These are phyloP conservation scores for Sphaceloma murrayae DNA, from an alignment of 2,329 filamentous ascomycete species.

Conservation along the genomic window DNA sequence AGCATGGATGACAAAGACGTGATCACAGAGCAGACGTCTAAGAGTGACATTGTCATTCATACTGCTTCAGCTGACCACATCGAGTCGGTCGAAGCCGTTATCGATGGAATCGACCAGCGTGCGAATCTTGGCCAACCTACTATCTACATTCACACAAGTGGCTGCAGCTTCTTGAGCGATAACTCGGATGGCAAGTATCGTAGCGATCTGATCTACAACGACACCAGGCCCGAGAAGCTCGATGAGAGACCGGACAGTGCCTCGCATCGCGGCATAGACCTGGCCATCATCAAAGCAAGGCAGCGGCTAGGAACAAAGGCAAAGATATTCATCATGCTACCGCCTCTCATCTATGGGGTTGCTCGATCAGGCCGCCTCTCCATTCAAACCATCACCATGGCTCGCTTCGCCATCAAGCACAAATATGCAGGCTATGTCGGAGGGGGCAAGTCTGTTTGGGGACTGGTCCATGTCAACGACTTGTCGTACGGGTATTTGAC, in stretches of 20 bases:
- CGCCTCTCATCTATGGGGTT: conserved; percentile 41
- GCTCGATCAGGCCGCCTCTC: conserved; percentile 33
- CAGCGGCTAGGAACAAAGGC: conserved; percentile 33
- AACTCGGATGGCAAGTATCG: conserved; percentile 28
- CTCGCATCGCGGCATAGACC: conserved; percentile 39
- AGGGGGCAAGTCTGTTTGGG: conserved; percentile 34
- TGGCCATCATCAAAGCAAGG: conserved; percentile 34
- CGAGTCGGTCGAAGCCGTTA: conserved; percentile 37
- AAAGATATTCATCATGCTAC: conserved; percentile 41
- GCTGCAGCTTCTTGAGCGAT: conserved; percentile 36
- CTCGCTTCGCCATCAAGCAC: conserved; percentile 41
- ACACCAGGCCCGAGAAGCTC: conserved; percentile 33
- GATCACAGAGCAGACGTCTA: conserved; percentile 31
- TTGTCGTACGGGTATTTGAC: conserved; percentile 38
- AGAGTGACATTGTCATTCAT: conserved; percentile 40
- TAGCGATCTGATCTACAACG: conserved; percentile 35
- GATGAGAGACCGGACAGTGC: conserved; percentile 36
- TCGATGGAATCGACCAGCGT: conserved; percentile 36
- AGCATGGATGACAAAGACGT: conserved; percentile 34
- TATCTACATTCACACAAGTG: conserved; percentile 44
- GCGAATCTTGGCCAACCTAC: conserved; percentile 31
- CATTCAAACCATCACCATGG: conserved; percentile 41
- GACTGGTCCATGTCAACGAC: conserved; percentile 40
- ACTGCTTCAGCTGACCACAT: conserved; percentile 43
- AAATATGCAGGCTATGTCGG: conserved; percentile 40